These are phyloP conservation scores for Calendula officinalis DNA, from an alignment of 129 eudicot genomes.

Conservation along the genomic window DNA sequence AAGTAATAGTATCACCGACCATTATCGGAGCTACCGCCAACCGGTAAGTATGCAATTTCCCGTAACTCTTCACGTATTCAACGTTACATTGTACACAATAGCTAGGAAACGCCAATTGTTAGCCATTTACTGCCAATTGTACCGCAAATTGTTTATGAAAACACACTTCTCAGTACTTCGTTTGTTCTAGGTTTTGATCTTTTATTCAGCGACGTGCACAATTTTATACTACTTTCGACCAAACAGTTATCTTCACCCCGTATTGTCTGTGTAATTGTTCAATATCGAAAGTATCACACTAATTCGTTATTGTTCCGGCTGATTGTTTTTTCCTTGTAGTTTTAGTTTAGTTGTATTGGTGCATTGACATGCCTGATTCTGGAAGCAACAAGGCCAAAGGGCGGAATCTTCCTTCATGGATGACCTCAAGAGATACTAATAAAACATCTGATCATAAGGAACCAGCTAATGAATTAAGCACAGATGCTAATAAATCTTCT, in stretches of 20 bases:
- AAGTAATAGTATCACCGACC: background rate
- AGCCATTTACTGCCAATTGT: too few relatives aligned
- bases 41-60: conserved; percentile 15
- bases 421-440: conserved; percentile 51
- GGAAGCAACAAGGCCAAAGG: conserved; percentile 38
- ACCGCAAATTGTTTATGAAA: too few relatives aligned
- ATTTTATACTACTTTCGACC: background rate
- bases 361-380: conserved; percentile 49
- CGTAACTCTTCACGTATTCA: background rate
- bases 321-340: too few relatives aligned
- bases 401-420: conserved; percentile 79
- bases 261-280: background rate
- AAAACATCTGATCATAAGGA: too few relatives aligned
- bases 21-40: conserved; percentile 15
- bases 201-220: background rate
- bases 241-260: too few relatives aligned
- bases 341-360: too few relatives aligned
- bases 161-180: background rate
- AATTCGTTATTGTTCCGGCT: background rate
- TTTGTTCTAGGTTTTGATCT: conserved; percentile 13
- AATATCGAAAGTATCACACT: background rate
- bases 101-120: too few relatives aligned
- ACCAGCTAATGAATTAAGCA: conserved; percentile 14
- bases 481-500: conserved; percentile 40
- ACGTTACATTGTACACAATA: background rate